A percentile compares a stretch with the other conserved stretches of the same genome.
Evolutionary conservation across 208 protist genomes (phyloP).

Genomic region (Leishmania martiniquensis): DNA sequence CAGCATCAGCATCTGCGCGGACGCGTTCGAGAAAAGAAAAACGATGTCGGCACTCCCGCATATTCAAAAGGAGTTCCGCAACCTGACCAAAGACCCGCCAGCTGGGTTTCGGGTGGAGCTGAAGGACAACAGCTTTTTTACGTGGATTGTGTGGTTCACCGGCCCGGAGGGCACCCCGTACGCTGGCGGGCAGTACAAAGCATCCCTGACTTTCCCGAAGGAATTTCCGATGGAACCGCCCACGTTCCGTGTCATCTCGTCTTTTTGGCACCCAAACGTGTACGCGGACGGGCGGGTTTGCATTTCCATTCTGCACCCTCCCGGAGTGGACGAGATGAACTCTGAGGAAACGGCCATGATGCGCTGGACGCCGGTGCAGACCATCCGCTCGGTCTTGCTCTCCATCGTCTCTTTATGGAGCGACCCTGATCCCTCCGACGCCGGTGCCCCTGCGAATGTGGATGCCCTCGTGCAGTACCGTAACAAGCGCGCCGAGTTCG

Average conservation of each 20-base stretch:
- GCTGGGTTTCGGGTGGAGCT: constrained; percentile 93
- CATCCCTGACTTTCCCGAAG: constrained; percentile 92
- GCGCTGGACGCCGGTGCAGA: constrained; percentile 96
- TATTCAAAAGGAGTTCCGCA: constrained; percentile 91
- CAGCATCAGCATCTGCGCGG: not conserved
- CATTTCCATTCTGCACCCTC: constrained; percentile 98
- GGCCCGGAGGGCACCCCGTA: constrained; percentile 90
- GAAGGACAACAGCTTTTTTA: constrained; percentile 86
- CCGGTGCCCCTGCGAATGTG: constrained; percentile 95
- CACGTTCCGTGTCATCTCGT: constrained; percentile 93
- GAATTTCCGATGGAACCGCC: constrained; percentile 98
- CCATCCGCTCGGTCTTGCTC: constrained; percentile 95
- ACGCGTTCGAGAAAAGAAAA: not conserved
- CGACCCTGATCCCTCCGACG: constrained; percentile 94
- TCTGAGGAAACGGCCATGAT: constrained; percentile 92
- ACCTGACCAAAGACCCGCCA: constrained; percentile 88
- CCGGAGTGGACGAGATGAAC: constrained; percentile 96
- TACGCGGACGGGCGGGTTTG: constrained; percentile 97
- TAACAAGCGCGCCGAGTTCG: constrained; percentile 72
- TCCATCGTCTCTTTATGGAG: constrained; percentile 94
- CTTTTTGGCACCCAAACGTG: constrained; percentile 98
- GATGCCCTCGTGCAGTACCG: constrained; percentile 91
- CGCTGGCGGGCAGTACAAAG: constrained; percentile 91
- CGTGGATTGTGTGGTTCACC: constrained; percentile 93
- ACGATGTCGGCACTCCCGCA: constrained; percentile 82